phyloP scores from a whole-genome alignment of 2,329 filamentous ascomycete species.

The Fonsecaea nubica region DNA sequence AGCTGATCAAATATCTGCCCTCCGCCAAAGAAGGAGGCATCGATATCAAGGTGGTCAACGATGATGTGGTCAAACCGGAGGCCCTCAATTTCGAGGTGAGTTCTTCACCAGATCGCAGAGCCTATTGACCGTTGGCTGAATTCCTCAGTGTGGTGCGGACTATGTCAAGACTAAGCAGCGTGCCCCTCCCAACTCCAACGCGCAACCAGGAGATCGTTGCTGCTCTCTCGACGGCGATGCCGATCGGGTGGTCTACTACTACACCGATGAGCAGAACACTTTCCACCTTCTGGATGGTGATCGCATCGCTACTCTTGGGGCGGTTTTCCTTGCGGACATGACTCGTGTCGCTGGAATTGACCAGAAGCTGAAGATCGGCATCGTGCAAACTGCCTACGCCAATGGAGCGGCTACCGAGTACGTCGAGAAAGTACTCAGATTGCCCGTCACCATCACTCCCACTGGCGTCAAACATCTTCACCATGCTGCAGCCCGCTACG shows the following conservation, averaged over 20 bases:
- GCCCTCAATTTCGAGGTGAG: conserved; percentile 84
- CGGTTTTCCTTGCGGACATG: conserved; percentile 90
- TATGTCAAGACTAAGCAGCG: conserved; percentile 97
- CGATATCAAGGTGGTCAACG: conserved; percentile 86
- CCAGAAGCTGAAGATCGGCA: conserved; percentile 84
- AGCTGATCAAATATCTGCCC: conserved; percentile 83
- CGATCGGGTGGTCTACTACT: conserved; percentile 95
- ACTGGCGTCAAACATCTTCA: conserved; percentile 98
- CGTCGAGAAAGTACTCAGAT: conserved; percentile 82
- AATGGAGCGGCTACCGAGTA: conserved; percentile 95
- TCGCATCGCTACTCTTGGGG: conserved; percentile 91
- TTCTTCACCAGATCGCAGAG: conserved; percentile 19
- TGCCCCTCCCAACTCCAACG: conserved; percentile 81
- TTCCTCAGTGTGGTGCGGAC: conserved; percentile 81
- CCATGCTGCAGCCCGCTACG: conserved; percentile 92
- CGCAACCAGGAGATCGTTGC: conserved; percentile 75
- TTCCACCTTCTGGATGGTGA: conserved; percentile 97
- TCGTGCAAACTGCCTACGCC: conserved; percentile 97
- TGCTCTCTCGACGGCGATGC: conserved; percentile 95
- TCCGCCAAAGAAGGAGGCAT: conserved; percentile 70
- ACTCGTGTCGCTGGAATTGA: conserved; percentile 78
- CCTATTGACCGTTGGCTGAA: conserved; percentile 27
- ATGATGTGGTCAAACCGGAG: conserved; percentile 89
- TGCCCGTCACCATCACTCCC: conserved; percentile 90
- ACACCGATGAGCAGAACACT: conserved; percentile 76